These are phyloP conservation scores for Magnolia changhungtana DNA, from an alignment of 164 flowering plant genomes.

Conservation along the genomic window DNA sequence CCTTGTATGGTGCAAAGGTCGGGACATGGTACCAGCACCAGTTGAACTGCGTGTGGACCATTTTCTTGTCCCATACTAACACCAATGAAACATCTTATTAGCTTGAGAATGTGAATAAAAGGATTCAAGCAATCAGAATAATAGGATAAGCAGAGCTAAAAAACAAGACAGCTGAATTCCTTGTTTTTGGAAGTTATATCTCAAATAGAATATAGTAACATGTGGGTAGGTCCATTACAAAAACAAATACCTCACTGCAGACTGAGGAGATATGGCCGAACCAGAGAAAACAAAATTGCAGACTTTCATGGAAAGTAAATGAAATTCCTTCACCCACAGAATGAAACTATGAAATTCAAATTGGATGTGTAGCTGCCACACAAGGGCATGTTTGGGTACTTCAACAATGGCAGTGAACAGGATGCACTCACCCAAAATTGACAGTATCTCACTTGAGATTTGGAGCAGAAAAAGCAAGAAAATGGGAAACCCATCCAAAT, in stretches of 20 bases:
- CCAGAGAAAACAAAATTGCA: neutral
- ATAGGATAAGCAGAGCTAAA: neutral
- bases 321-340: too few species aligned
- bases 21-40: constrained; percentile 98
- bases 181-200: too few species aligned
- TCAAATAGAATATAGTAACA: too few species aligned
- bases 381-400: neutral
- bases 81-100: constrained; percentile 7
- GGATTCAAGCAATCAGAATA: neutral
- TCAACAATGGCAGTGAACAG: neutral
- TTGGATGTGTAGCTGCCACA: neutral
- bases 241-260: neutral
- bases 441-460: neutral
- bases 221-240: neutral
- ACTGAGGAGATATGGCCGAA: neutral
- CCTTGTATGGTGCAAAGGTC: constrained; percentile 82
- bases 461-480: neutral
- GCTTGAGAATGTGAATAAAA: neutral
- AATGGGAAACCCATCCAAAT: neutral
- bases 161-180: too few species aligned
- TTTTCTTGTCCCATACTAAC: constrained; percentile 98
- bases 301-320: too few species aligned
- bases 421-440: neutral
- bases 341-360: too few species aligned
- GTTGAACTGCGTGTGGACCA: constrained; percentile 91